Percentiles rank a stretch among this genome's conserved stretches.
Conservation (phyloP, 2,329 filamentous ascomycete species). For the Proliferodiscus dingleyae region DNA sequence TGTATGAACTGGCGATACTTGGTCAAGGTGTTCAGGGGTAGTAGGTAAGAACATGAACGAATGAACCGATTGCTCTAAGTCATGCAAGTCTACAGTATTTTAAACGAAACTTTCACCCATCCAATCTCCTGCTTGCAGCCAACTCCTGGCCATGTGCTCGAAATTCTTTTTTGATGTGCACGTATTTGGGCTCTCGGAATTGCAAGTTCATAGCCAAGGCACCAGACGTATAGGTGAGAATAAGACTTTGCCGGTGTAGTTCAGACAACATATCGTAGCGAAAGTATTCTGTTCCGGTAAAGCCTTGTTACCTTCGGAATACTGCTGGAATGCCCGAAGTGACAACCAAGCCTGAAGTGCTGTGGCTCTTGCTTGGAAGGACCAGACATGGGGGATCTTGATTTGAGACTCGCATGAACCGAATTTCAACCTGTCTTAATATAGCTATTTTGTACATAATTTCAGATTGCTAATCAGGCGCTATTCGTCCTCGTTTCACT, state of each 20-base stretch:
- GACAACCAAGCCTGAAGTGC: neutral
- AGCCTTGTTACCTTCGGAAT: neutral
- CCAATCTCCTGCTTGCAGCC: neutral
- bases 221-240: neutral
- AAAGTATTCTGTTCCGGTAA: neutral
- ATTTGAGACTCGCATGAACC: neutral
- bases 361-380: neutral
- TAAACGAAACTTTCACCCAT: neutral
- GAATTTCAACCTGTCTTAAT: neutral
- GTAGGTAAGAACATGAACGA: neutral
- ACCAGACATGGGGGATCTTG: neutral
- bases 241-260: neutral
- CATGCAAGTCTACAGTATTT: neutral
- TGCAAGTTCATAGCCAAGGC: neutral
- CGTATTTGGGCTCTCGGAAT: neutral
- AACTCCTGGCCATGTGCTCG: neutral
- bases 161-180: neutral
- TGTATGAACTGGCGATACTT: neutral
- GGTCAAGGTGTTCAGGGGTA: neutral
- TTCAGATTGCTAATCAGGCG: too few species aligned
- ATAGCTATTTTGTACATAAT: neutral
- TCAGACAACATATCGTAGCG: neutral
- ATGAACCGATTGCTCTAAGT: neutral
- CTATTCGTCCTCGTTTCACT: too few species aligned
- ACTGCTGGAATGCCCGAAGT: neutral